Evolutionary conservation across 2,329 filamentous ascomycete genomes (phyloP), one percentile per base, ranked within the genome.

Genomic region (Aureobasidium sp.): DNA sequence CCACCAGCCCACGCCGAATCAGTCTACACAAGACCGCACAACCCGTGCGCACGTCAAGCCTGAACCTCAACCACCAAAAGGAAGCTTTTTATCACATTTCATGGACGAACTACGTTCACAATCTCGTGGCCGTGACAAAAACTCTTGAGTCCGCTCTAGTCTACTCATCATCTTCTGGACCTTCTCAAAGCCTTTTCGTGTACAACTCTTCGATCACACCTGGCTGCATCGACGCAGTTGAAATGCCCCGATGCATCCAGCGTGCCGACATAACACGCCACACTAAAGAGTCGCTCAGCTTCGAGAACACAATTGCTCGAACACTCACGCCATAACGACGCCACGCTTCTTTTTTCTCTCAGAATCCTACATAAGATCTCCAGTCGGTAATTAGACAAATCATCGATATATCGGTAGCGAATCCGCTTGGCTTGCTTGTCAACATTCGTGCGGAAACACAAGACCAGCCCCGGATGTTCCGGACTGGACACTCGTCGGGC

Each of bases 21-120:
- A 37, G 2, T 7, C 54, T 39, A 2, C 21, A 7, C 42, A 48
- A 30, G 30, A 58, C 8, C 21, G 21, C 21, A 21, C 21, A 21
- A 21, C 21, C 21, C 21, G 21, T 21, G 21, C 21, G 21, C 21
- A 21, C 21, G 21, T 21, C 21, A 21, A 21, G 21, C 21, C 21
- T 21, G 21, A 21, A 21, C 21, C 54, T 9, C 30, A 59, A 15
- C 25, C 15, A 37, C 58, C 10, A 25, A 53, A 63, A 70, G 69
- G 39, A 44, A 72, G 75, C 1, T 76, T 79, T 47, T 48, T 81
- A 11, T 70, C 77, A 44, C 75, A 80, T 61, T 83, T 80, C 67
- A 72, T 73, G 34, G 76, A 82, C 44, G 81, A 83, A 65, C 65
- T 83, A 45, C 79, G 76, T 65, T 70, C 75, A 7, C 79, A 81